Percentiles rank a stretch among this genome's conserved stretches.
Conservation (phyloP, 441 rosid species). For the Viola pubescens region DNA sequence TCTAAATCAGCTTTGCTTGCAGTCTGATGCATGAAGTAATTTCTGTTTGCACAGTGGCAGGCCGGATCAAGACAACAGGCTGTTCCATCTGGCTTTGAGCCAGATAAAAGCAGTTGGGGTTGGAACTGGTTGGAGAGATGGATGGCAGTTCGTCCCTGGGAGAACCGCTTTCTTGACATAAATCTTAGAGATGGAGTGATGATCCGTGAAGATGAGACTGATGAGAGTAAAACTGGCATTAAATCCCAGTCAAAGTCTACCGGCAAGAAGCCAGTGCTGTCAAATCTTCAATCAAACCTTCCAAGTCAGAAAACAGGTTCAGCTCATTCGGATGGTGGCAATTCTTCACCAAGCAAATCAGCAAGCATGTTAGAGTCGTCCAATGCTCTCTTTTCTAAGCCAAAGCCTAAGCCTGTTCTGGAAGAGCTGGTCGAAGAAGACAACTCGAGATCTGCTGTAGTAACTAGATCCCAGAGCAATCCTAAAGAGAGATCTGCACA, state of each 20-base stretch:
- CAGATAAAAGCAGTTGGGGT: slow-evolving; percentile 98
- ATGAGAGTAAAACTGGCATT: slow-evolving; percentile 38
- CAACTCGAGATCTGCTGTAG: slow-evolving; percentile 38
- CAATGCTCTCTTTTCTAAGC: slow-evolving; percentile 31
- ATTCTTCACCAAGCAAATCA: slow-evolving; percentile 55
- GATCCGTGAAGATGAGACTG: slow-evolving; percentile 43
- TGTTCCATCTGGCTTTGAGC: slow-evolving; percentile 61
- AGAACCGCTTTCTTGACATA: slow-evolving; percentile 88
- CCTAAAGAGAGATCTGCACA: slow-evolving; percentile 75
- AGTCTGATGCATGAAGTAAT: not conserved
- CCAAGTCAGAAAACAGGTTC: slow-evolving; percentile 61
- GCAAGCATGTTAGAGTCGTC: slow-evolving; percentile 43
- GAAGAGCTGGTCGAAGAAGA: slow-evolving; percentile 51
- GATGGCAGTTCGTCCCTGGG: slow-evolving; percentile 99
- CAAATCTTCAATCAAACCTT: slow-evolving; percentile 34
- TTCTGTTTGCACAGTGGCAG: slow-evolving; percentile 69
- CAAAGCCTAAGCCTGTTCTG: slow-evolving; percentile 43
- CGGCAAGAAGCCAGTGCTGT: slow-evolving; percentile 42
- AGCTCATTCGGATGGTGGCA: slow-evolving; percentile 57
- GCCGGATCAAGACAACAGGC: slow-evolving; percentile 81
- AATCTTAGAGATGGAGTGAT: slow-evolving; percentile 75
- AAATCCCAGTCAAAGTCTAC: slow-evolving; percentile 45
- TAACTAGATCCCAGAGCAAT: slow-evolving; percentile 76
- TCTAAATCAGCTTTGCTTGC: not conserved
- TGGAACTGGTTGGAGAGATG: slow-evolving; percentile 99